These are phyloP conservation scores for Betula pendula DNA, from an alignment of 306 rosid species.

Conservation along the genomic window DNA sequence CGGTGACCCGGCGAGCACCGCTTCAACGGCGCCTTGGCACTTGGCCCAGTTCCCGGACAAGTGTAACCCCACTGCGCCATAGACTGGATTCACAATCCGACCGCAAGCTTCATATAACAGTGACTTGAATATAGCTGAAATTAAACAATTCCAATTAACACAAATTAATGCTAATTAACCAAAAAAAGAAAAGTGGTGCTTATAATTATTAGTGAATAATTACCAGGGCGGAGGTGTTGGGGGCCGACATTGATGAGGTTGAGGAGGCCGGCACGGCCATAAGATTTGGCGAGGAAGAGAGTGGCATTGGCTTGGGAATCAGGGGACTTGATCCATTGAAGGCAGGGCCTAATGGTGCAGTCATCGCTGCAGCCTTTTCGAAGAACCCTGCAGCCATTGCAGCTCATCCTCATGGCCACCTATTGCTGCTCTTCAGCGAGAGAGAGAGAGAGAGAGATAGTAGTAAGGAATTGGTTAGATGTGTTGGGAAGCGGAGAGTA, in stretches of 20 bases:
- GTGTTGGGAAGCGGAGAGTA: neutral
- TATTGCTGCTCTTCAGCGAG: no score
- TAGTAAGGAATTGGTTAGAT: no score
- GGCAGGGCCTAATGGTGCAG: slow-evolving; percentile 59
- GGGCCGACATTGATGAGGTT: slow-evolving; percentile 61
- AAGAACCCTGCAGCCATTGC: slow-evolving; percentile 78
- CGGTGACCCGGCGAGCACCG: slow-evolving; percentile 43
- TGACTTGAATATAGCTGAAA: slow-evolving; percentile 57
- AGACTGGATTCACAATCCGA: slow-evolving; percentile 60
- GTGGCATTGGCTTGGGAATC: slow-evolving; percentile 80
- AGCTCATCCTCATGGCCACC: slow-evolving; percentile 49
- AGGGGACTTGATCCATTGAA: slow-evolving; percentile 56
- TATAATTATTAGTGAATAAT: no score
- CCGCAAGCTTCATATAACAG: slow-evolving; percentile 71
- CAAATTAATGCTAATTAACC: no score
- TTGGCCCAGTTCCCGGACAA: slow-evolving; percentile 52
- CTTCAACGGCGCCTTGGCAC: slow-evolving; percentile 65
- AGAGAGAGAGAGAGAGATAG: no score
- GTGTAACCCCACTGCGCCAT: slow-evolving; percentile 63
- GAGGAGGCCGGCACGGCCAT: slow-evolving; percentile 71
- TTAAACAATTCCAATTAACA: neutral
- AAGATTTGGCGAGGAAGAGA: slow-evolving; percentile 74
- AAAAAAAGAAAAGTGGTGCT: no score
- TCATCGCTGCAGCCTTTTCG: slow-evolving; percentile 63
- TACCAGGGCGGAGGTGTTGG: slow-evolving; percentile 46